Base-by-base conservation (phyloP, 2,329 filamentous ascomycete genomes). In the Apiospora hydei region DNA sequence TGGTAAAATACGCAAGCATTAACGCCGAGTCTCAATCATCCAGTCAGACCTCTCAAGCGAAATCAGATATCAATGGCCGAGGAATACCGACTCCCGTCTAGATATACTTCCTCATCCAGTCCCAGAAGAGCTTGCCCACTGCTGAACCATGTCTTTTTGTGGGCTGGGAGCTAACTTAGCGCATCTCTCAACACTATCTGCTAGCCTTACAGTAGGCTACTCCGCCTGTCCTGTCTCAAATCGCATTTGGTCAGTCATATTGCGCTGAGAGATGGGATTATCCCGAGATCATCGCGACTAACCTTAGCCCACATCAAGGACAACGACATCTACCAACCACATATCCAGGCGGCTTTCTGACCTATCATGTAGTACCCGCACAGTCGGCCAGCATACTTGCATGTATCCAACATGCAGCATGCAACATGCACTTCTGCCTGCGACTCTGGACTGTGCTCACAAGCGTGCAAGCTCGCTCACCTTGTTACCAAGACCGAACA, bases 321-420 rank as follows among this genome's bases (percentile, higher is more conserved):
- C 46, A 16, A 21, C 16, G 24, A n/a, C 46, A 16, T 8, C 16
- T 47, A 21, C 44, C 44, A 47, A 47, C 44, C 44, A 47, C 44
- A 47, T 7, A 7, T 47, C 53, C 6, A 8, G 18, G 16, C 16
- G 26, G 16, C 18, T 61, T 38, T 61, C 18, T 61, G 34, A 61
- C 53, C 53, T 61, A 21, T 61, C 30, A 61, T 61, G 53, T 61
- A 21, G 53, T 30, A 61, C 53, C 53, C 30, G 53, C 53, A 57
- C 7, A 34, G 26, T 34, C 26, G 8, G n/a, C 53, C 53, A 61
- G 53, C 53, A 61, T 34, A 30, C 34, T 30, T 38, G 7, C 34
- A 38, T 5, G 34, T 38, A 38, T 38, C 34, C 34, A 38, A 38
- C 34, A 38, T 38, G 34, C 53, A 38, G 21, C 53, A 61, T 51